These are phyloP conservation scores for Cladosporium sp. DNA, from an alignment of 2,329 filamentous ascomycete species.

Conservation along the genomic window DNA sequence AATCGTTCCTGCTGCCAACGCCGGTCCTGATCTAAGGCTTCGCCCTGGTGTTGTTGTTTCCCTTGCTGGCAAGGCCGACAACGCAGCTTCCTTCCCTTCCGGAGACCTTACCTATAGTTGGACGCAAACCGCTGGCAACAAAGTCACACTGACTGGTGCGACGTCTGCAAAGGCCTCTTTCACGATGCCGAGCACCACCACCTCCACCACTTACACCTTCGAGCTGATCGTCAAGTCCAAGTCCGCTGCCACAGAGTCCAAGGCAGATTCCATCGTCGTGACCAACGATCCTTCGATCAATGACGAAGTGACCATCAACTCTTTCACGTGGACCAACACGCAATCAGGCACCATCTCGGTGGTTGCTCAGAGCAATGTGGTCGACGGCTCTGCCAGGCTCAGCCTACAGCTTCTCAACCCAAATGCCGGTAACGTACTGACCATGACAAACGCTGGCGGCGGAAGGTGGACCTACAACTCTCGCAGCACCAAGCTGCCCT, in stretches of 20 bases:
- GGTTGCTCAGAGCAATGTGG: conserved; percentile 31
- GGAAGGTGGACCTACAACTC: conserved; percentile 28
- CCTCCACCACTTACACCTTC: not conserved
- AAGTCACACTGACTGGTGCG: not conserved
- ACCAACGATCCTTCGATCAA: conserved; percentile 20
- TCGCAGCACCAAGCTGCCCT: conserved; percentile 24
- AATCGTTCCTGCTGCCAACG: conserved; percentile 19
- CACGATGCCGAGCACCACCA: not conserved
- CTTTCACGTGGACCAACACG: conserved; percentile 29
- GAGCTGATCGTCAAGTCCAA: conserved; percentile 7
- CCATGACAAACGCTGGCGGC: conserved; percentile 17
- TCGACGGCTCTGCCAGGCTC: conserved; percentile 26
- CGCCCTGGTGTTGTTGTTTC: conserved; percentile 22
- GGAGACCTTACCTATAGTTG: conserved; percentile 25
- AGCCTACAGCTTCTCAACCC: not conserved
- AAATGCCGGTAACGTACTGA: conserved; percentile 19
- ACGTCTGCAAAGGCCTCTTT: not conserved
- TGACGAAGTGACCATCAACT: conserved; percentile 30
- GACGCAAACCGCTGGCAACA: not conserved
- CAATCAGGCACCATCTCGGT: conserved; percentile 30
- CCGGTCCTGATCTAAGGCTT: conserved; percentile 16
- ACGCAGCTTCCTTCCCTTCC: conserved; percentile 14
- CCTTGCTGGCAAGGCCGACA: conserved; percentile 27
- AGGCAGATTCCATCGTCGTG: conserved; percentile 27
- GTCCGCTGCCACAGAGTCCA: conserved; percentile 22